Evolutionary conservation across 257 asterid species (phyloP).

Genomic region (Anisodus acutangulus): DNA sequence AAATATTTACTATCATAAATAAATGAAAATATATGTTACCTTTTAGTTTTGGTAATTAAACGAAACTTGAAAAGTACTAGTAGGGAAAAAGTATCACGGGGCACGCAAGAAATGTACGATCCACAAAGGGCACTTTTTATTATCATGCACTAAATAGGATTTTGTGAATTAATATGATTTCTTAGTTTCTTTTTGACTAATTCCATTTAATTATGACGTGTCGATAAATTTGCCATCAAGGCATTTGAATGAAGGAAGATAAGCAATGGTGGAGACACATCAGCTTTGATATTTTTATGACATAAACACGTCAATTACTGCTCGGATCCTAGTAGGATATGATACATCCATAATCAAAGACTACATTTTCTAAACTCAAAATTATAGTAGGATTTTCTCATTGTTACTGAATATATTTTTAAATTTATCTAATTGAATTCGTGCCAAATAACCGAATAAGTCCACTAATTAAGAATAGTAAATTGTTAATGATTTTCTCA

Average conservation of each 20-base stretch:
- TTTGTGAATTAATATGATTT: neutral
- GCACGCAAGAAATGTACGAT: neutral
- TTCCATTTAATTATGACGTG: neutral
- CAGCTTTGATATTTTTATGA: neutral
- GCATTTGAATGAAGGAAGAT: neutral
- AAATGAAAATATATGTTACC: neutral
- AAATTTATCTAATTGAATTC: too few species aligned
- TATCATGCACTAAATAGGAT: neutral
- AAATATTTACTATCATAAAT: neutral
- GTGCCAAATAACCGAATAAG: neutral
- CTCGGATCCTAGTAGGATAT: slow-evolving; percentile 27
- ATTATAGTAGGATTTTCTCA: neutral
- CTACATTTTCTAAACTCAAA: neutral
- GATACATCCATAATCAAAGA: neutral
- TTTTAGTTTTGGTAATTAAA: neutral
- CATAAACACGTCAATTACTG: slow-evolving; percentile 24
- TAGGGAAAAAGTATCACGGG: neutral
- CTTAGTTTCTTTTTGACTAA: neutral
- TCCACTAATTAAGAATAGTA: neutral
- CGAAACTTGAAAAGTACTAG: neutral
- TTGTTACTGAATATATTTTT: neutral
- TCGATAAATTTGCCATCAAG: neutral
- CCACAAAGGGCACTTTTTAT: neutral
- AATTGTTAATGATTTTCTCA: neutral
- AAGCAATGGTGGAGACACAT: neutral